Percentiles rank a stretch among this genome's conserved stretches.
Conservation (phyloP, 345 rosid species). For the Cardiospermum halicacabum region DNA sequence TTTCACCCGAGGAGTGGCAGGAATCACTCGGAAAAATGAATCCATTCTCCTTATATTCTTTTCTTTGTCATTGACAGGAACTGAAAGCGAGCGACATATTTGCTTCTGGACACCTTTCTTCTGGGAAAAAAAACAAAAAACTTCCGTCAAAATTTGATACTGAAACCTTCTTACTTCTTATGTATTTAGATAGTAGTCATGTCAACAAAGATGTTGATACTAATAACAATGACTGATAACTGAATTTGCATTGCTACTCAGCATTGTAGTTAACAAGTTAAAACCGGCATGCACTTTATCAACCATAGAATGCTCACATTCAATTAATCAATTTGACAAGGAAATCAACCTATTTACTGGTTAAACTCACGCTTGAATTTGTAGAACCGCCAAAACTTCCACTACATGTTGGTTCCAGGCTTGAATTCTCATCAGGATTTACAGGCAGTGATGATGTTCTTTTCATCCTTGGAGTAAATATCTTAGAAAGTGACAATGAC, state of each 20-base stretch:
- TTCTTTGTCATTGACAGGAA: conserved; percentile 68
- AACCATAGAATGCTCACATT: not conserved
- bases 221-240: not conserved
- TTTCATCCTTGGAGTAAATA: conserved; percentile 76
- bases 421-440: conserved; percentile 37
- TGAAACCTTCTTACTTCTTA: conserved; percentile 2
- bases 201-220: not conserved
- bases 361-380: conserved; percentile 50
- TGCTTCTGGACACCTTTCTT: conserved; percentile 38
- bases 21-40: conserved; percentile 84
- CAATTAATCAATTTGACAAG: not conserved
- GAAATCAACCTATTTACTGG: not conserved
- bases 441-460: conserved; percentile 84
- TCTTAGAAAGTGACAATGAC: conserved; percentile 72
- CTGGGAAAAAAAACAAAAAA: conserved; percentile 37
- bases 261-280: not conserved
- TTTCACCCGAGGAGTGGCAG: conserved; percentile 68
- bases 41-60: conserved; percentile 64
- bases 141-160: not conserved
- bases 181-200: not conserved
- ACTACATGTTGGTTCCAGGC: conserved; percentile 38
- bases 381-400: conserved; percentile 39
- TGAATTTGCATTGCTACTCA: not conserved
- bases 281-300: conserved; percentile 8
- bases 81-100: conserved; percentile 79